Evolutionary conservation across 495 filamentous ascomycete genomes (phyloP), one percentile per base, ranked within the genome.

Genomic region (Podospora fimiseda): DNA sequence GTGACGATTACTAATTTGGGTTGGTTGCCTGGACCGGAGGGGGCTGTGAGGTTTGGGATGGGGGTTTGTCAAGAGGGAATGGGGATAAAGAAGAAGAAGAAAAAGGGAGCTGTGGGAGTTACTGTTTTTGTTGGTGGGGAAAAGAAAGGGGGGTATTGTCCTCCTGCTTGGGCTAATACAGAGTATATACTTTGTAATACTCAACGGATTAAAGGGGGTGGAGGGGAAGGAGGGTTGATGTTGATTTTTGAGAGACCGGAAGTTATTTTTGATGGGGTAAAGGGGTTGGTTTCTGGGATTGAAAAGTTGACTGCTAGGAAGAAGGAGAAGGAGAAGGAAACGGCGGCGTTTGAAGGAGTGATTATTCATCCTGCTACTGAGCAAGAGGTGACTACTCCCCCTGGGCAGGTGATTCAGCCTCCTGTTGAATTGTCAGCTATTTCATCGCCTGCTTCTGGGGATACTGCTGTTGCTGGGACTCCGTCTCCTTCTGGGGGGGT

Each of bases 11-110:
- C 74, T 2, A 63, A 72, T 42, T 53, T 78, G 8, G 64, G 71
- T 7, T 80, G 76, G 76, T 48, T 80, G 4, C 75, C 75, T 1
- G 75, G 75, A 4, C 74, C 74, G 19, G 76, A 80, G 53, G 59
- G 63, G 9, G 66, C 64, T 3, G 57, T 75, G 62, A 63, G 75
- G 44, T 78, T 73, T 45, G 75, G 72, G 75, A 63, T 68, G 9
- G 55, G 65, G 41, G 69, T 67, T n/a, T 61, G 61, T n/a, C n/a
- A n/a, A n/a, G n/a, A n/a, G n/a, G n/a, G n/a, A n/a, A n/a, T n/a
- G n/a, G n/a, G n/a, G n/a, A n/a, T n/a, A n/a, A n/a, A n/a, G n/a
- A n/a, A n/a, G n/a, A n/a, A n/a, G n/a, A n/a, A n/a, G n/a, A n/a
- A n/a, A n/a, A n/a, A n/a, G n/a, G n/a, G n/a, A n/a, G n/a, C n/a